These are phyloP conservation scores for Exserohilum turcica DNA, from an alignment of 2,329 filamentous ascomycete species.

Conservation along the genomic window DNA sequence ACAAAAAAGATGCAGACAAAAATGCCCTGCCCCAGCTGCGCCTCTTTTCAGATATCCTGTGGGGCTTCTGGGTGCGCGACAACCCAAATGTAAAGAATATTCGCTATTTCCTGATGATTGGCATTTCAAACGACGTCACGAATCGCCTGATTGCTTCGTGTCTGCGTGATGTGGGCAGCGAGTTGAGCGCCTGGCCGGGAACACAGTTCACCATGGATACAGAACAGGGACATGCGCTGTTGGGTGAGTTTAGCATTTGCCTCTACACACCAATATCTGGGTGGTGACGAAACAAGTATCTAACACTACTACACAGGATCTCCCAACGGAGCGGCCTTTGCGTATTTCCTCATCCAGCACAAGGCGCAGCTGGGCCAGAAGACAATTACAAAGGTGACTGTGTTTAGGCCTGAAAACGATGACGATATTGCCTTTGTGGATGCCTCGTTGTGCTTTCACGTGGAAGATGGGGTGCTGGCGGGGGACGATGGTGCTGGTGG, in stretches of 20 bases:
- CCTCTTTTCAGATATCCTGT: conserved; percentile 25
- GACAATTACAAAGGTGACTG: conserved; percentile 20
- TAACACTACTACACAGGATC: conserved; percentile 12
- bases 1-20: not conserved
- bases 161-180: conserved; percentile 4
- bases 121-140: conserved; percentile 25
- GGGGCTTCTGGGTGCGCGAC: conserved; percentile 23
- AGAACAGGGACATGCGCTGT: conserved; percentile 22
- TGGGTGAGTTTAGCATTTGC: conserved; percentile 9
- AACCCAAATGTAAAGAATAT: conserved; percentile 21
- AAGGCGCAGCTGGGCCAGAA: conserved; percentile 26
- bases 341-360: conserved; percentile 29
- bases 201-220: conserved; percentile 14
- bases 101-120: conserved; percentile 25
- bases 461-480: conserved; percentile 9
- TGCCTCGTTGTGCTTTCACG: conserved; percentile 19
- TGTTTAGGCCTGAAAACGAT: conserved; percentile 16
- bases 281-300: not conserved
- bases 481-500: not conserved
- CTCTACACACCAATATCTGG: not conserved
- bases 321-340: conserved; percentile 27
- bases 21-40: conserved; percentile 22
- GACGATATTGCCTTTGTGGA: conserved; percentile 22
- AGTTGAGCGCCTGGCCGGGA: conserved; percentile 26
- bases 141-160: conserved; percentile 21